These are phyloP conservation scores for Erodium moschatum DNA, from an alignment of 441 rosid species.

Conservation along the genomic window DNA sequence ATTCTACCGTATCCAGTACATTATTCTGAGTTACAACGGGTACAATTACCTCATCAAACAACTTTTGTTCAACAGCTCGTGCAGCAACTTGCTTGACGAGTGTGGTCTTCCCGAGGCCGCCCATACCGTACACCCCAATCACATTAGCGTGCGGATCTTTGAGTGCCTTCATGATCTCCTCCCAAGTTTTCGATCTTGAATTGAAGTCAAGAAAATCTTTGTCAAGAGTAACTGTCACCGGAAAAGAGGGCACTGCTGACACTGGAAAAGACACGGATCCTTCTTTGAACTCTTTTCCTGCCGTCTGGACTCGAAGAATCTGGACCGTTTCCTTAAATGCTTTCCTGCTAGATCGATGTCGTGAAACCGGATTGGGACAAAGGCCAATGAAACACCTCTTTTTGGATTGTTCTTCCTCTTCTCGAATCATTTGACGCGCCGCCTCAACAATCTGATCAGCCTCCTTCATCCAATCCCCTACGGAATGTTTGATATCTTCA, in stretches of 20 bases:
- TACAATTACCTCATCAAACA: neutral
- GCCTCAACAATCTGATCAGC: neutral
- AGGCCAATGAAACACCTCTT: neutral
- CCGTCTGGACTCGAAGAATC: neutral
- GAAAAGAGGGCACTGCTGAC: neutral
- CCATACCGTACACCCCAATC: slow-evolving; percentile 6
- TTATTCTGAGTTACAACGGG: neutral
- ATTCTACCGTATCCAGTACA: neutral
- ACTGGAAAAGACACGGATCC: neutral
- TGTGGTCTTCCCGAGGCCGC: neutral
- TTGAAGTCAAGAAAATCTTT: neutral
- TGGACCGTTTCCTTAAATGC: neutral
- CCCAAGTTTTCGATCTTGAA: neutral
- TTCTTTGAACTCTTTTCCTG: neutral
- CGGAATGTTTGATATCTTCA: neutral
- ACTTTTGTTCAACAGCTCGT: neutral
- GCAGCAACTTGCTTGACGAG: neutral
- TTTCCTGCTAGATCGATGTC: neutral
- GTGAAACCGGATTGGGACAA: neutral
- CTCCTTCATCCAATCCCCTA: neutral
- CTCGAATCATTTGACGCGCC: neutral
- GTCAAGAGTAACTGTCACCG: neutral
- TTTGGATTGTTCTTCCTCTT: neutral
- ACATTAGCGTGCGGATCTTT: neutral
- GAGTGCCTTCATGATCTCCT: neutral